A percentile compares a stretch with the other conserved stretches of the same genome.
These are phyloP conservation scores for Metrosideros polymorpha DNA, from an alignment of 441 rosid species.

Conservation along the genomic window DNA sequence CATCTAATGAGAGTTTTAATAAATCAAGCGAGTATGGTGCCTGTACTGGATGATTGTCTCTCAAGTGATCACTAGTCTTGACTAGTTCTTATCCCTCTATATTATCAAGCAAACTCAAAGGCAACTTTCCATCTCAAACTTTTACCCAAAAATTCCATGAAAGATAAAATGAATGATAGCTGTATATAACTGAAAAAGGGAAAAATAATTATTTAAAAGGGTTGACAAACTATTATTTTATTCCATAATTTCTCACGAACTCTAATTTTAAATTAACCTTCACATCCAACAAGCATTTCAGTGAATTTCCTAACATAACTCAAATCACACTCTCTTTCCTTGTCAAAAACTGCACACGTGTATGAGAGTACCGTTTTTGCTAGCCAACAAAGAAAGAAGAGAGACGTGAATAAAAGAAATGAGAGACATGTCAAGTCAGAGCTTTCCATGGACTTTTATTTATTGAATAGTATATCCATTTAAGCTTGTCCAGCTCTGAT, in stretches of 20 bases:
- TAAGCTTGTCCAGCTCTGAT: conserved; percentile 57
- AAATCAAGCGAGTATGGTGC: not conserved
- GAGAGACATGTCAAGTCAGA: not conserved
- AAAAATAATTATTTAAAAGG: not conserved
- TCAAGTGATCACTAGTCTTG: not conserved
- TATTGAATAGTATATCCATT: conserved; percentile 73
- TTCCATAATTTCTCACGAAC: not conserved
- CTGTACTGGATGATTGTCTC: not conserved
- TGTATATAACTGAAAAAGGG: not conserved
- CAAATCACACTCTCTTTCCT: not conserved
- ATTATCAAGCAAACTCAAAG: not conserved
- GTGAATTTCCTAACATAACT: not conserved
- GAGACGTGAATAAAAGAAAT: not conserved
- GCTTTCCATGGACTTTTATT: conserved; percentile 62
- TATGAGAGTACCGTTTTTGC: not conserved
- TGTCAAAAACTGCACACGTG: not conserved
- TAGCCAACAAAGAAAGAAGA: not conserved
- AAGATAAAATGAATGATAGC: not conserved
- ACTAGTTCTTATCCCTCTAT: not conserved
- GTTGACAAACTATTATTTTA: not conserved
- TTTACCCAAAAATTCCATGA: not conserved
- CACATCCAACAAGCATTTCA: not conserved
- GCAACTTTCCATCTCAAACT: not conserved
- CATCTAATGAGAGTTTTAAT: not conserved
- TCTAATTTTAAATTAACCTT: not conserved